Conservation (phyloP, 2,329 filamentous ascomycete genomes). For the Fusarium beomiforme region DNA sequence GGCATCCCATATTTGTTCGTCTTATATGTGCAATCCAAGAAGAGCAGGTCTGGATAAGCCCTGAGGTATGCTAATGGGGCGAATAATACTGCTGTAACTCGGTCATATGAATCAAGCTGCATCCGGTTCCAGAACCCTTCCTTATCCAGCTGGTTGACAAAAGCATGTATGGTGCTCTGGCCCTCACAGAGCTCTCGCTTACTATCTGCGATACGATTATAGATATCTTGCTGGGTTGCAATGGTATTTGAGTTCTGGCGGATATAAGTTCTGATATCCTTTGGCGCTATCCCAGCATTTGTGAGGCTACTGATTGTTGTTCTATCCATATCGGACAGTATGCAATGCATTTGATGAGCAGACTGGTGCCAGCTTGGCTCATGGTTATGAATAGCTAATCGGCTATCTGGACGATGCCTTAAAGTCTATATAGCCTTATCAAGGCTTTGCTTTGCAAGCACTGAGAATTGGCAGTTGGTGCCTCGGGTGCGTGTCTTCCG, state of each 20-base stretch:
- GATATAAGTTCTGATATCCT: background rate
- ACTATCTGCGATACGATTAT: background rate
- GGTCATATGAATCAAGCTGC: background rate
- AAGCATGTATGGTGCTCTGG: background rate
- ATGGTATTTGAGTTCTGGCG: background rate
- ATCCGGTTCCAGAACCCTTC: background rate
- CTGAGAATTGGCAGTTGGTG: too few species aligned
- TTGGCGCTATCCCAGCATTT: background rate
- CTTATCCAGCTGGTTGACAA: background rate
- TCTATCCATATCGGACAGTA: background rate
- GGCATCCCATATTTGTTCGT: conserved; percentile 9
- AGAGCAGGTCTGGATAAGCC: conserved; percentile 24
- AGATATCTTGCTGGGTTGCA: background rate
- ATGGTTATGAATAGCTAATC: too few species aligned
- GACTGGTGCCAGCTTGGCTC: background rate
- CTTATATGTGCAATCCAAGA: conserved; percentile 34
- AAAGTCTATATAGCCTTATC: too few species aligned
- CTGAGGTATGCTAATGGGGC: conserved; percentile 5
- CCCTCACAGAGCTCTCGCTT: background rate
- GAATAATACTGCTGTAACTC: background rate
- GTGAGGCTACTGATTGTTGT: background rate
- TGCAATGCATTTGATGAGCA: background rate
- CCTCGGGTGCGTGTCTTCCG: too few species aligned
- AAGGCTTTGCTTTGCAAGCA: too few species aligned
- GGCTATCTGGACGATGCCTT: too few species aligned